A percentile compares a stretch with the other conserved stretches of the same genome.
phyloP scores from a whole-genome alignment of 2,329 filamentous ascomycete species.

The Stemphylium vesicarium region DNA sequence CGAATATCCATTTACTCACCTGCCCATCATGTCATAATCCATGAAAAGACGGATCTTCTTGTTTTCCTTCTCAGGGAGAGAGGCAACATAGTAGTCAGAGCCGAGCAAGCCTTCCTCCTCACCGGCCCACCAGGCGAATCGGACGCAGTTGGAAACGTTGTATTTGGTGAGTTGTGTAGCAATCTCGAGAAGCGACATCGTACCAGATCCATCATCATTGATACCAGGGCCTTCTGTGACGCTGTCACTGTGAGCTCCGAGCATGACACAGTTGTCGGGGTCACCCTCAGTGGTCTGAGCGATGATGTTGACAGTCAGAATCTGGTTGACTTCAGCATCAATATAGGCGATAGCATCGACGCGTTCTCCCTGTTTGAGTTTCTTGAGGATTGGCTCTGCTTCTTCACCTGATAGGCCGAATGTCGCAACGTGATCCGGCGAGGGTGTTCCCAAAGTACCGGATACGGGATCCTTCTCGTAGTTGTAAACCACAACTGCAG shows the following conservation, averaged over 20 bases:
- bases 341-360: conserved; percentile 55
- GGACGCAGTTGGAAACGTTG: conserved; percentile 49
- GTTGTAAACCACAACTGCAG: conserved; percentile 78
- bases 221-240: conserved; percentile 52
- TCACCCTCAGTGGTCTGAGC: conserved; percentile 49
- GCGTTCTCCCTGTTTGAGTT: conserved; percentile 58
- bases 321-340: conserved; percentile 56
- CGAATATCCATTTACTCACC: neutral
- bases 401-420: conserved; percentile 71
- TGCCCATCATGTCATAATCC: conserved; percentile 54
- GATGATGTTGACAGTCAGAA: conserved; percentile 55
- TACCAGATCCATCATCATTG: conserved; percentile 52
- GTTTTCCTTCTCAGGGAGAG: conserved; percentile 44
- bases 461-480: conserved; percentile 65
- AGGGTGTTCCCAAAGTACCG: conserved; percentile 72
- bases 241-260: conserved; percentile 51
- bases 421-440: conserved; percentile 67
- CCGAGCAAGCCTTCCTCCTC: conserved; percentile 52
- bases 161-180: conserved; percentile 50
- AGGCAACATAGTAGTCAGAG: conserved; percentile 48
- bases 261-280: conserved; percentile 49
- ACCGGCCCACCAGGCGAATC: conserved; percentile 50
- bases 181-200: conserved; percentile 49
- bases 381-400: conserved; percentile 60
- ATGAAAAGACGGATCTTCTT: conserved; percentile 52